Evolutionary conservation across 2,329 filamentous ascomycete genomes (phyloP), one percentile per base, ranked within the genome.

Genomic region (Emmonsiellopsis sp.): DNA sequence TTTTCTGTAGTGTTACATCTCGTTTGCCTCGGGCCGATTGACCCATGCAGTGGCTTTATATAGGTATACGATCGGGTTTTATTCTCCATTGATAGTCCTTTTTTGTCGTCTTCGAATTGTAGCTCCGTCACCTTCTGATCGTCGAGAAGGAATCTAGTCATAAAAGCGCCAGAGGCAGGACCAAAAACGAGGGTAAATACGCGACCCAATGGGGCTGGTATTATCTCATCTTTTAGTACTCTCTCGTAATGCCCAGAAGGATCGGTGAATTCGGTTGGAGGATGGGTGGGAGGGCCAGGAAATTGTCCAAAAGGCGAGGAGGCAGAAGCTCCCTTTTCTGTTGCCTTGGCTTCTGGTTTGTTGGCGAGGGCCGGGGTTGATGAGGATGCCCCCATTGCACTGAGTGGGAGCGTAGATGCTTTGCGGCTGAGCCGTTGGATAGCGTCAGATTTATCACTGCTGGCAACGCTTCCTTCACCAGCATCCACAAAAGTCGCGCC

Each of bases 71-170:
- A 82, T 45, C 91, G 82, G 2, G 80, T 79, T 66, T 84, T 87
- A 70, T 85, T 87, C 15, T 94, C 89, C 47, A 82, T 80, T 2
- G 81, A 82, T 26, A 94, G 71, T 0, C 87, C 89, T 62, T 85
- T 86, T 65, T 89, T 89, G 61, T 94, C 90, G 52, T 82, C 79
- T 45, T 92, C 87, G 72, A 94, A 84, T 58, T 88, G 85, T 30
- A 97, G 69, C n/a, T 98, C 93, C 3, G 80, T 78, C 44, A 88
- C 93, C 67, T 95, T 97, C 66, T 95, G 89, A 54, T 96, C 89
- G 20, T 84, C 84, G 0, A 87, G 78, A 44, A 98, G 76, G 79
- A 89, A 97, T 63, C 89, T 93, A 10, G 80, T 78, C 82, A 98
- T 90, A 72, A 91, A 98, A 0, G 79, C 74, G 5, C 83, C 80